Percentiles rank a stretch among this genome's conserved stretches.
phyloP scores from a whole-genome alignment of 2,329 filamentous ascomycete species.

The Juglanconis oblonga region DNA sequence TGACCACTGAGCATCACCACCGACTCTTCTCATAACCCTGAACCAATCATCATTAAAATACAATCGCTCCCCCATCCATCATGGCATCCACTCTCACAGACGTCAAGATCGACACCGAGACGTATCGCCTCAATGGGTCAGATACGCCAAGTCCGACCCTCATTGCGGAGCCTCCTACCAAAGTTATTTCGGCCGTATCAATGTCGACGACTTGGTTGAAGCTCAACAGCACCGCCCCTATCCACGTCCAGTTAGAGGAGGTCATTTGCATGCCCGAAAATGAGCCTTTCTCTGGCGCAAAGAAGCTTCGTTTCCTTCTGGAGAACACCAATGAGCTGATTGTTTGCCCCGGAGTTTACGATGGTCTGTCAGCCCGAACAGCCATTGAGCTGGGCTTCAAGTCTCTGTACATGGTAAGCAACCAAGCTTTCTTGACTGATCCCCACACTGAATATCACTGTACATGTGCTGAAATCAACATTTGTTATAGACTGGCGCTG shows the following conservation, averaged over 20 bases:
- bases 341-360: slow-evolving; percentile 60
- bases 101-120: slow-evolving; percentile 2
- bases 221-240: slow-evolving; percentile 13
- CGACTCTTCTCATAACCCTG: not conserved
- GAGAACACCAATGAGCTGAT: slow-evolving; percentile 37
- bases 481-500: slow-evolving; percentile 52
- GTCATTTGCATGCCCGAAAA: not conserved
- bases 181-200: not conserved
- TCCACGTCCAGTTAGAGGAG: slow-evolving; percentile 2
- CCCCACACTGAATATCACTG: no score
- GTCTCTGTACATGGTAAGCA: slow-evolving; percentile 58
- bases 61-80: not conserved
- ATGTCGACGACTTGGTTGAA: slow-evolving; percentile 14
- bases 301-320: slow-evolving; percentile 23
- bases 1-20: no score
- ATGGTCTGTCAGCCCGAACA: slow-evolving; percentile 59
- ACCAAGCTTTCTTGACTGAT: not conserved
- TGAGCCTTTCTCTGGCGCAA: slow-evolving; percentile 17
- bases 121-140: slow-evolving; percentile 1
- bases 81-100: slow-evolving; percentile 5
- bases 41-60: not conserved
- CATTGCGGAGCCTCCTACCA: not conserved
- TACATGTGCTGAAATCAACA: no score
- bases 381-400: slow-evolving; percentile 56
- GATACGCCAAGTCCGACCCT: slow-evolving; percentile 15